Evolutionary conservation across 768 basidiomycete genomes (phyloP).

Genomic region (Leccinellum albellum): DNA sequence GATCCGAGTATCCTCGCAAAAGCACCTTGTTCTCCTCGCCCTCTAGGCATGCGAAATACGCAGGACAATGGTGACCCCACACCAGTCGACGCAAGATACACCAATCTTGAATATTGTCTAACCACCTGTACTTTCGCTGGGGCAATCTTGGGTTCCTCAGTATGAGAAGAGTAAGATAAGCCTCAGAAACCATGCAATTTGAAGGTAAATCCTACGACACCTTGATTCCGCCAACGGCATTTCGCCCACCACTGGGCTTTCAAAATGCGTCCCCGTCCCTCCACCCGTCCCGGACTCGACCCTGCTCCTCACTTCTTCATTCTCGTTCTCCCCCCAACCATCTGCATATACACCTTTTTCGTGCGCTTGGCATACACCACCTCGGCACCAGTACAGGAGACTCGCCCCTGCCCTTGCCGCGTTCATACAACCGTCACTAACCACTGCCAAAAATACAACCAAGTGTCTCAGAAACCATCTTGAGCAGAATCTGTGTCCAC

Average conservation of each 20-base stretch:
- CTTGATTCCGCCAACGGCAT: constrained; percentile 82
- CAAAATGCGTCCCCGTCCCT: constrained; percentile 39
- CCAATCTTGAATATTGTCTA: constrained; percentile 96
- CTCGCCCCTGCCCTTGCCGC: no score
- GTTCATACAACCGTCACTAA: no score
- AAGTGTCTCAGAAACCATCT: no score
- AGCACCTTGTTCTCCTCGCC: constrained; percentile 70
- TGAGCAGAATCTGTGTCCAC: no score
- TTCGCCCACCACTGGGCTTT: constrained; percentile 99
- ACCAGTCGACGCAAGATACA: constrained; percentile 97
- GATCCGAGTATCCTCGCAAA: constrained; percentile 19
- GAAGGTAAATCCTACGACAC: constrained; percentile 35
- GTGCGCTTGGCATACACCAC: no score
- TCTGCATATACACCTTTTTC: no score
- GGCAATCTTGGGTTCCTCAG: constrained; percentile 79
- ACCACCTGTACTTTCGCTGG: constrained; percentile 94
- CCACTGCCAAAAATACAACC: no score
- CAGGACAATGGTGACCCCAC: constrained; percentile 98
- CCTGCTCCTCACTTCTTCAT: no score
- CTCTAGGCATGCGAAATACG: constrained; percentile 86
- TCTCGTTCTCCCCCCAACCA: no score
- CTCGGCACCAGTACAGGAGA: no score
- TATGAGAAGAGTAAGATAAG: constrained; percentile 68
- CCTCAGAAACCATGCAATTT: neutral
- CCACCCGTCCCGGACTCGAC: no score